phyloP scores from a whole-genome alignment of 2,329 filamentous ascomycete genomes.

The Cytospora paraplurivora region DNA sequence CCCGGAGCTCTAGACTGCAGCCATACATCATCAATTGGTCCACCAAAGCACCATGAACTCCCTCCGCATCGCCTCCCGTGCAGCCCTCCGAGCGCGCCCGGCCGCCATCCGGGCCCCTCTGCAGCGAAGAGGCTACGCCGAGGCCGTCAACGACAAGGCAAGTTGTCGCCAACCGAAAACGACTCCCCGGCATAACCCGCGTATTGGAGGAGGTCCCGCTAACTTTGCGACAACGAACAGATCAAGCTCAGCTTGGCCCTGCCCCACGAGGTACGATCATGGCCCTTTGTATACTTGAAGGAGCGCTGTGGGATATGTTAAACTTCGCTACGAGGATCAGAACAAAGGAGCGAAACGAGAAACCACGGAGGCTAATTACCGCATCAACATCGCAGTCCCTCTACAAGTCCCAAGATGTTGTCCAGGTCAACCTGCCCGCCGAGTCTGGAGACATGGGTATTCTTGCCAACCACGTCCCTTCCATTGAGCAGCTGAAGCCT shows the following conservation, averaged over 20 bases:
- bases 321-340: background rate
- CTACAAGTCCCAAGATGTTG: constrained; percentile 69
- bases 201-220: constrained; percentile 16
- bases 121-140: constrained; percentile 89
- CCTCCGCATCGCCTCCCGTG: constrained; percentile 80
- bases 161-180: constrained; percentile 35
- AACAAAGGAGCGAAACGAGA: constrained; percentile 10
- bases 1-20: constrained; percentile 46
- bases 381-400: constrained; percentile 59
- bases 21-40: constrained; percentile 49
- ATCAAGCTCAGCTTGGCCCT: constrained; percentile 98
- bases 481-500: constrained; percentile 98
- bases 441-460: constrained; percentile 99
- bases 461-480: constrained; percentile 97
- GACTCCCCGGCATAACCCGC: constrained; percentile 25
- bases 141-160: constrained; percentile 82
- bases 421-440: constrained; percentile 98
- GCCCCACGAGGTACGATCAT: constrained; percentile 89
- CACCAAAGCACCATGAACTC: constrained; percentile 78
- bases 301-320: no score
- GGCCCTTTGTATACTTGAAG: background rate
- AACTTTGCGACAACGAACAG: constrained; percentile 41
- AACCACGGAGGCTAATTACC: constrained; percentile 49
- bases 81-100: constrained; percentile 82
- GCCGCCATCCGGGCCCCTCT: constrained; percentile 73